Evolutionary conservation across 2,329 filamentous ascomycete species (phyloP).

Genomic region (Ustilaginoidea virens): DNA sequence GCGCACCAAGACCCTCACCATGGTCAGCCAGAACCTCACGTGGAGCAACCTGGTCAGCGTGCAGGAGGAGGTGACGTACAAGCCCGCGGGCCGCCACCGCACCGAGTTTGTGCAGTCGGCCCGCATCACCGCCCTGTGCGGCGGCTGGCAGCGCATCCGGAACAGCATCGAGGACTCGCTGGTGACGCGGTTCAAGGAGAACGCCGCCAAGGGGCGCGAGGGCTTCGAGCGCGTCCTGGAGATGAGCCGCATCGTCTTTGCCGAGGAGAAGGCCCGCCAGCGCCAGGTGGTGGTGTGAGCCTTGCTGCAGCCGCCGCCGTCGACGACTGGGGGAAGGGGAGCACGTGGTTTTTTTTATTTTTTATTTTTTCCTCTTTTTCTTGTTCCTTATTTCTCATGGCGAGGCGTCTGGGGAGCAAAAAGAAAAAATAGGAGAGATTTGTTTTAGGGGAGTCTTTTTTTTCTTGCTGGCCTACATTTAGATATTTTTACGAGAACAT

Average conservation of each 20-base stretch:
- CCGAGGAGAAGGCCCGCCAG: constrained; percentile 62
- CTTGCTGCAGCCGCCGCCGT: not conserved
- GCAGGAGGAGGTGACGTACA: constrained; percentile 83
- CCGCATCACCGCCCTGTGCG: constrained; percentile 83
- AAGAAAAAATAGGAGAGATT: no score
- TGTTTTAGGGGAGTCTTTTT: no score
- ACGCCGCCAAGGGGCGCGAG: constrained; percentile 77
- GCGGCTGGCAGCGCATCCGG: constrained; percentile 94
- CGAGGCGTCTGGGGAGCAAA: no score
- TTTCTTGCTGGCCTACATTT: no score
- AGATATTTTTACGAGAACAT: no score
- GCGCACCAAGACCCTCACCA: constrained; percentile 69
- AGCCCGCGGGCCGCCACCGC: constrained; percentile 38
- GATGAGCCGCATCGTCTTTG: constrained; percentile 83
- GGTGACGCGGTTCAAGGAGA: constrained; percentile 79
- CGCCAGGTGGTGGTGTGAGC: constrained; percentile 6
- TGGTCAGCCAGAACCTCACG: constrained; percentile 92
- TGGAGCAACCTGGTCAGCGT: constrained; percentile 82
- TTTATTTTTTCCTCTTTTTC: no score
- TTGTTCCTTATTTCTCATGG: no score
- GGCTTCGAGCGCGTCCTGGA: constrained; percentile 90
- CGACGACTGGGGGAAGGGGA: no score
- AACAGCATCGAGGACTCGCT: constrained; percentile 90
- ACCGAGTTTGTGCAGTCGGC: constrained; percentile 84
- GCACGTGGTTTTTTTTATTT: no score